These are phyloP conservation scores for Lachancea meyersii DNA, from an alignment of 805 yeast species.

Conservation along the genomic window DNA sequence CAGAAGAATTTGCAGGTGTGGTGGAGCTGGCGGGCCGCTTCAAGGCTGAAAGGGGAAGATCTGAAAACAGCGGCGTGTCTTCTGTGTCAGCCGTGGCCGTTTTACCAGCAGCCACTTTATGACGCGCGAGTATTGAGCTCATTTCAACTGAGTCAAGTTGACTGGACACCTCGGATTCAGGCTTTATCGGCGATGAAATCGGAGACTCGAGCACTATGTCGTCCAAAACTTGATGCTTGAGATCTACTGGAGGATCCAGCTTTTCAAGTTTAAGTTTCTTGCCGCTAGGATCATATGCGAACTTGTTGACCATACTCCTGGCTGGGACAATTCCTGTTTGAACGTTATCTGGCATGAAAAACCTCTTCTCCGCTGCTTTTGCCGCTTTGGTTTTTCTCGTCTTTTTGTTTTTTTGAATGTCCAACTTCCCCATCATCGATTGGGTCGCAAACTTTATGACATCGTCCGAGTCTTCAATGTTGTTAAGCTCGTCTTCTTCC, in stretches of 20 bases:
- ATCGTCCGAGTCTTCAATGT: conserved; percentile 58
- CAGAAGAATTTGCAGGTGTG: conserved; percentile 2
- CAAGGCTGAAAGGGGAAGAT: background rate
- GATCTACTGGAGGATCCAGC: conserved; percentile 1
- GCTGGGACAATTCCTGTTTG: conserved; percentile 57
- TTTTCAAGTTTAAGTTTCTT: background rate
- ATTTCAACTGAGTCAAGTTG: background rate
- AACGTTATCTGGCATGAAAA: conserved; percentile 71
- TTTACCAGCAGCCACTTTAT: background rate
- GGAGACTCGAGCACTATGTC: conserved; percentile 11
- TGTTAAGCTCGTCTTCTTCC: conserved; percentile 51
- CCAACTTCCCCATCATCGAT: conserved; percentile 43
- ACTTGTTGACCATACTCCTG: conserved; percentile 39
- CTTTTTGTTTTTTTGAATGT: conserved; percentile 15
- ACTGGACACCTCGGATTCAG: background rate
- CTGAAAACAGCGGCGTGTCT: conserved; percentile 1
- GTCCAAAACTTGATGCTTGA: conserved; percentile 9
- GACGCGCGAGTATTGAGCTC: conserved; percentile 2
- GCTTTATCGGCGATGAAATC: conserved; percentile 12
- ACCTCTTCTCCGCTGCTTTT: conserved; percentile 37
- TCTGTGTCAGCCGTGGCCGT: conserved; percentile 1
- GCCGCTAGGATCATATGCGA: conserved; percentile 6
- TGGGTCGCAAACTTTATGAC: conserved; percentile 63
- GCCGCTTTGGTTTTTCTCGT: conserved; percentile 11
- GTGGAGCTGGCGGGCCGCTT: conserved; percentile 4